Evolutionary conservation across 2,329 filamentous ascomycete genomes (phyloP).

Genomic region (Mycocentrospora acerina): DNA sequence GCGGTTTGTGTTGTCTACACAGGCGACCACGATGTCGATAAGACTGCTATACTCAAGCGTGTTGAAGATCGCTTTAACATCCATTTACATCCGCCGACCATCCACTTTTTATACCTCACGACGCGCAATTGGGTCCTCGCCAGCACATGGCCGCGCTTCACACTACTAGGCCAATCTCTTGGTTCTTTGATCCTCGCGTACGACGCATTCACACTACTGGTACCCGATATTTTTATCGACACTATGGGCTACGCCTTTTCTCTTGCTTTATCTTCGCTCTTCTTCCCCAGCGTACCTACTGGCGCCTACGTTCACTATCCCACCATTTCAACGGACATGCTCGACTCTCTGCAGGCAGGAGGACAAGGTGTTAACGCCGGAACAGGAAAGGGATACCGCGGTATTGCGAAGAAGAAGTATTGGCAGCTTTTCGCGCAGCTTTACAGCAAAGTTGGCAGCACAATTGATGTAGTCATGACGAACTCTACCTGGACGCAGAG

Average conservation of each 20-base stretch:
- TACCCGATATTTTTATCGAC: slow-evolving; percentile 92
- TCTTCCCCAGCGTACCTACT: slow-evolving; percentile 80
- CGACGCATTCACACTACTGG: slow-evolving; percentile 88
- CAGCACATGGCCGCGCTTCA: slow-evolving; percentile 88
- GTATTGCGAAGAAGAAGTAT: slow-evolving; percentile 74
- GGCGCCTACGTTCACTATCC: slow-evolving; percentile 97
- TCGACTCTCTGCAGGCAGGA: slow-evolving; percentile 66
- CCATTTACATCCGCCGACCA: slow-evolving; percentile 74
- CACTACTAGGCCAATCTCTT: slow-evolving; percentile 87
- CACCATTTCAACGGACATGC: slow-evolving; percentile 97
- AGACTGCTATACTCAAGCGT: slow-evolving; percentile 72
- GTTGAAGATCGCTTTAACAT: slow-evolving; percentile 91
- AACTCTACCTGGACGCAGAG: slow-evolving; percentile 91
- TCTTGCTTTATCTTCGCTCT: slow-evolving; percentile 75
- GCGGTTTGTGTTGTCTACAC: slow-evolving; percentile 93
- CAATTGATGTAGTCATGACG: slow-evolving; percentile 93
- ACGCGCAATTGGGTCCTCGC: slow-evolving; percentile 84
- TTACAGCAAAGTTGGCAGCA: slow-evolving; percentile 80
- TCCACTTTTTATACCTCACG: slow-evolving; percentile 88
- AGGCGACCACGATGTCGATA: slow-evolving; percentile 86
- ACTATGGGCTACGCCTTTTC: slow-evolving; percentile 98
- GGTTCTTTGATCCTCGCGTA: slow-evolving; percentile 85
- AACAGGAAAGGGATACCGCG: slow-evolving; percentile 70
- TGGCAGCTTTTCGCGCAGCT: slow-evolving; percentile 82
- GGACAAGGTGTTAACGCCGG: slow-evolving; percentile 79